A percentile compares a stretch with the other conserved stretches of the same genome.
Conservation (phyloP, 176 grass and related monocot genomes). For the Oryza nivara region DNA sequence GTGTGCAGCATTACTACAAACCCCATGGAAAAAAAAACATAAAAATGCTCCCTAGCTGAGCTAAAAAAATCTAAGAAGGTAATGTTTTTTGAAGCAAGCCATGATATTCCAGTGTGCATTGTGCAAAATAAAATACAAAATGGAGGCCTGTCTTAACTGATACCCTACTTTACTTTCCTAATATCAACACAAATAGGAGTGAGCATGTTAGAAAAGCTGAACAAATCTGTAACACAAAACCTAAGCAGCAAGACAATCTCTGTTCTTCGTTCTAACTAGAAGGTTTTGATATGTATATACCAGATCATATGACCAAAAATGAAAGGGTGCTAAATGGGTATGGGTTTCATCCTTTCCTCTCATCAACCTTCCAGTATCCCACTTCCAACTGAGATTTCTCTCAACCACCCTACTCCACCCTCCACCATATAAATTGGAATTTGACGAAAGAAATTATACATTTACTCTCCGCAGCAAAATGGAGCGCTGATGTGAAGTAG, state of each 20-base stretch:
- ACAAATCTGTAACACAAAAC: neutral
- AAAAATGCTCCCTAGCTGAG: too few species aligned
- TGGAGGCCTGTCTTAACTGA: neutral
- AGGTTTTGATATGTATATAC: neutral
- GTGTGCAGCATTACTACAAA: too few species aligned
- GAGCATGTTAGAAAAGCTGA: neutral
- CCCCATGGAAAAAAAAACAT: neutral
- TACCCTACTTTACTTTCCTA: conserved; percentile 2
- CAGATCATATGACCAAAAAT: too few species aligned
- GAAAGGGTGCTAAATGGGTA: too few species aligned
- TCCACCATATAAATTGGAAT: too few species aligned
- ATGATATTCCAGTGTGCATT: neutral
- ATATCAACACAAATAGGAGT: neutral
- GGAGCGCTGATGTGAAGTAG: neutral
- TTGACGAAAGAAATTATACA: too few species aligned
- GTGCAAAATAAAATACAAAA: neutral
- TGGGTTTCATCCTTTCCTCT: too few species aligned
- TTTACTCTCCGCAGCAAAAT: neutral
- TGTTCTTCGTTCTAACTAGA: neutral
- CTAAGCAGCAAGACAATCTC: neutral
- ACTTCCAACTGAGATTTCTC: too few species aligned
- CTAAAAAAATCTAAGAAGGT: neutral
- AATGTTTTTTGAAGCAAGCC: neutral
- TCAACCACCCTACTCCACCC: too few species aligned
- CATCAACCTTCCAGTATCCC: too few species aligned